Conservation (phyloP, 805 yeast genomes). For the Yamadazyma insecticola region DNA sequence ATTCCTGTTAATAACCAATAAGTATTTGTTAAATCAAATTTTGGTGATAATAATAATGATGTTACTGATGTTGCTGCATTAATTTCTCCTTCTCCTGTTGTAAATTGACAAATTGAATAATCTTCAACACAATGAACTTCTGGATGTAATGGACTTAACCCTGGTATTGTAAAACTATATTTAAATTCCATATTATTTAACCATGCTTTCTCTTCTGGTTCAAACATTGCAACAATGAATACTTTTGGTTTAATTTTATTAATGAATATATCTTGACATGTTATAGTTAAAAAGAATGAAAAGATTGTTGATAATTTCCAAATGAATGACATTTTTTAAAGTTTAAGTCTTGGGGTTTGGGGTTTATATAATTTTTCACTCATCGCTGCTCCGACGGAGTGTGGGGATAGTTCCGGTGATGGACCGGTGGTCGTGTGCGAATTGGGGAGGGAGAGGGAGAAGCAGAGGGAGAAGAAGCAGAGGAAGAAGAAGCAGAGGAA, state of each 20-base stretch:
- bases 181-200: slow-evolving; percentile 41
- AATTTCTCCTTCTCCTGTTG: slow-evolving; percentile 68
- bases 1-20: slow-evolving; percentile 64
- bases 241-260: slow-evolving; percentile 48
- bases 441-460: background rate
- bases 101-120: slow-evolving; percentile 50
- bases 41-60: slow-evolving; percentile 49
- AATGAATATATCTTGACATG: too few relatives aligned
- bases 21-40: slow-evolving; percentile 54
- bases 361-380: too few relatives aligned
- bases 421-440: too few relatives aligned
- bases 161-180: slow-evolving; percentile 59
- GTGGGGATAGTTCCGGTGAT: too few relatives aligned
- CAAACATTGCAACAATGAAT: slow-evolving; percentile 53
- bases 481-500: slow-evolving; percentile 3
- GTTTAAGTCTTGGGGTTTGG: too few relatives aligned
- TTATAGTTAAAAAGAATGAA: too few relatives aligned
- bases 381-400: too few relatives aligned
- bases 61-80: slow-evolving; percentile 60
- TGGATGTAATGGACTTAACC: slow-evolving; percentile 59
- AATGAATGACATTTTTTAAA: too few relatives aligned
- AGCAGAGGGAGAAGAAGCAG: slow-evolving; percentile 1
- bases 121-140: slow-evolving; percentile 50
- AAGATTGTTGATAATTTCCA: too few relatives aligned
- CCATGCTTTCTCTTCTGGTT: slow-evolving; percentile 51